A percentile compares a stretch with the other conserved stretches of the same genome.
These are phyloP conservation scores for grape (Vitis vinifera) DNA, from an alignment of 164 flowering plant genomes.

Conservation along the genomic window DNA sequence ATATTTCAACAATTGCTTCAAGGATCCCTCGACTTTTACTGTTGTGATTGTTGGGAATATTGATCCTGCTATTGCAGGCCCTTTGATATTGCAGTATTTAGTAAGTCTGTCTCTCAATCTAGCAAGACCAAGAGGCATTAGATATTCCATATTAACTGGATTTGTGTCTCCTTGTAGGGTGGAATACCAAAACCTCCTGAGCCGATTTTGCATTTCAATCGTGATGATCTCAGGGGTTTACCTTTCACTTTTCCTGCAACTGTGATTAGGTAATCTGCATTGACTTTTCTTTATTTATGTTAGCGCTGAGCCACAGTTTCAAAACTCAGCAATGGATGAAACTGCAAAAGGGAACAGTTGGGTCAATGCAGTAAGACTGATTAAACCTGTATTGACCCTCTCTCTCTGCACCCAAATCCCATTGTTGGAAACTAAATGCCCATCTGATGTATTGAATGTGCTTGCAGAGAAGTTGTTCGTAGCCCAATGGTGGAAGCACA, in stretches of 20 bases:
- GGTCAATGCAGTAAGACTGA: too few species aligned
- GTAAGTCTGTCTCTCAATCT: slow-evolving; percentile 35
- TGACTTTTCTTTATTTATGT: neutral
- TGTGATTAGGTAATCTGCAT: slow-evolving; percentile 49
- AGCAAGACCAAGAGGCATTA: neutral
- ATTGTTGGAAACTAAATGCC: neutral
- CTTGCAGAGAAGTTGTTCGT: slow-evolving; percentile 76
- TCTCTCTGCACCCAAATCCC: neutral
- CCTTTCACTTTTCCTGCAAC: slow-evolving; percentile 79
- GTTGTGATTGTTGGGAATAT: slow-evolving; percentile 92
- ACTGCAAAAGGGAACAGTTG: too few species aligned
- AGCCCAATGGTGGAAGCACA: slow-evolving; percentile 99
- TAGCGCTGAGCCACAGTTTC: too few species aligned
- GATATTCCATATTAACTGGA: slow-evolving; percentile 13
- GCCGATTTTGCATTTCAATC: slow-evolving; percentile 61
- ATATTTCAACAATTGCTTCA: slow-evolving; percentile 84
- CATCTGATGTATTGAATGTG: slow-evolving; percentile 15
- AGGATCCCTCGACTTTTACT: slow-evolving; percentile 91
- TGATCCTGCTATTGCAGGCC: slow-evolving; percentile 64
- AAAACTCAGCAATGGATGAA: too few species aligned
- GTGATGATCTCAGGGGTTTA: slow-evolving; percentile 86
- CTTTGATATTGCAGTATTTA: slow-evolving; percentile 81
- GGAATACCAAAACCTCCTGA: slow-evolving; percentile 84
- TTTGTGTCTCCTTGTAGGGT: slow-evolving; percentile 53
- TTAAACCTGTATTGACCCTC: neutral